Percentiles rank a stretch among this genome's conserved stretches.
Conservation (phyloP, 305 asterid genomes). For the Fraxinus ornus region DNA sequence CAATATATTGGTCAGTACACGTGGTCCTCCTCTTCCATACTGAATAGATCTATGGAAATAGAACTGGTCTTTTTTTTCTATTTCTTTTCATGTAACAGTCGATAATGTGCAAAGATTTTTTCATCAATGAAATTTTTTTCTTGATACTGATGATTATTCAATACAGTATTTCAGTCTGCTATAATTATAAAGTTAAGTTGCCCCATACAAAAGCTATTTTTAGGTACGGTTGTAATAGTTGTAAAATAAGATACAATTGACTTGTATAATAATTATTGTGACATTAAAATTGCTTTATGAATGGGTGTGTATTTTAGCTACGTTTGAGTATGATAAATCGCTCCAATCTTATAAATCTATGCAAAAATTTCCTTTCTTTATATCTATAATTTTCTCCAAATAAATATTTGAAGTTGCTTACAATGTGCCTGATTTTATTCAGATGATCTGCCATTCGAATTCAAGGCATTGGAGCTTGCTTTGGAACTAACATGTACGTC, state of each 20-base stretch:
- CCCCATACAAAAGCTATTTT: neutral
- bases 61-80: neutral
- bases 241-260: neutral
- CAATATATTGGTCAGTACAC: neutral
- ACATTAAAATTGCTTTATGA: neutral
- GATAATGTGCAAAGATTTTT: neutral
- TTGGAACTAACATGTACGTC: conserved; percentile 88
- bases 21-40: neutral
- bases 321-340: neutral
- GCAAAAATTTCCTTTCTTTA: neutral
- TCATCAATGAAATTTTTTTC: neutral
- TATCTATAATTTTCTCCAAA: conserved; percentile 1
- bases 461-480: conserved; percentile 96
- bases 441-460: conserved; percentile 97
- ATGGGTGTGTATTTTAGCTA: neutral
- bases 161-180: neutral
- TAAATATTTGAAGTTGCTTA: conserved; percentile 15
- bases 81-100: neutral
- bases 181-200: neutral
- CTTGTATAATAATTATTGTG: neutral
- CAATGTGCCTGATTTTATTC: conserved; percentile 36
- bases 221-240: neutral
- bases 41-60: neutral
- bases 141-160: neutral
- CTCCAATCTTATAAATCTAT: neutral